These are phyloP conservation scores for Citrus unshiu DNA, from an alignment of 345 rosid genomes.

Conservation along the genomic window DNA sequence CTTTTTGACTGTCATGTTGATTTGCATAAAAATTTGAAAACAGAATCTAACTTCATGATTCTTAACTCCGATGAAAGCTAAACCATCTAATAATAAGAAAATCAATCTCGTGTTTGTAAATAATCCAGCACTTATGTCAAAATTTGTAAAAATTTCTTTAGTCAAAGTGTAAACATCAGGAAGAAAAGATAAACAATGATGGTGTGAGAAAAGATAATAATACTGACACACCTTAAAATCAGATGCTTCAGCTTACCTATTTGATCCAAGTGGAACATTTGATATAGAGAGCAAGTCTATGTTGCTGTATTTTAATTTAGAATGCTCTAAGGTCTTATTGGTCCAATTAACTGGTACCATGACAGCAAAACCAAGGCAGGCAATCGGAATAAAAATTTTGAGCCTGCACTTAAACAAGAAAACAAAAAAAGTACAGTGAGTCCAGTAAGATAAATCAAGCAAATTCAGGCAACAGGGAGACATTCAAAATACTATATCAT, in stretches of 20 bases:
- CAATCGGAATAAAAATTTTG: conserved; percentile 78
- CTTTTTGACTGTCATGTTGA: too few species aligned
- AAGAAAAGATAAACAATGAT: not conserved
- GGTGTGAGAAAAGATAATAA: not conserved
- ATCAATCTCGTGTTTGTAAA: not conserved
- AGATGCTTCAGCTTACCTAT: conserved; percentile 39
- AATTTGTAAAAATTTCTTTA: not conserved
- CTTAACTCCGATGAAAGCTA: not conserved
- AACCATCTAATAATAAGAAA: too few species aligned
- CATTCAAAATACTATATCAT: not conserved
- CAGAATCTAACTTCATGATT: not conserved
- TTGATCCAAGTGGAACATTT: conserved; percentile 73
- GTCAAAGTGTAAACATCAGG: not conserved
- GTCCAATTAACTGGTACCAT: conserved; percentile 94
- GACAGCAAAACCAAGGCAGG: conserved; percentile 61
- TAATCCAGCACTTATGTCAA: not conserved
- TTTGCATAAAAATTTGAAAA: not conserved
- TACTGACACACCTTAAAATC: conserved; percentile 6
- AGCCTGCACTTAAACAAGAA: conserved; percentile 48
- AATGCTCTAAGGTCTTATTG: conserved; percentile 52
- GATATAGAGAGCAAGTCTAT: conserved; percentile 90
- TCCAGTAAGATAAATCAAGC: not conserved
- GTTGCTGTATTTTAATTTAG: conserved; percentile 54
- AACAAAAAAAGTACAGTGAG: not conserved
- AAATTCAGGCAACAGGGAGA: not conserved